Evolutionary conservation across 352 stramenopile species (phyloP).

Genomic region (Phytophthora fragariaefolia): DNA sequence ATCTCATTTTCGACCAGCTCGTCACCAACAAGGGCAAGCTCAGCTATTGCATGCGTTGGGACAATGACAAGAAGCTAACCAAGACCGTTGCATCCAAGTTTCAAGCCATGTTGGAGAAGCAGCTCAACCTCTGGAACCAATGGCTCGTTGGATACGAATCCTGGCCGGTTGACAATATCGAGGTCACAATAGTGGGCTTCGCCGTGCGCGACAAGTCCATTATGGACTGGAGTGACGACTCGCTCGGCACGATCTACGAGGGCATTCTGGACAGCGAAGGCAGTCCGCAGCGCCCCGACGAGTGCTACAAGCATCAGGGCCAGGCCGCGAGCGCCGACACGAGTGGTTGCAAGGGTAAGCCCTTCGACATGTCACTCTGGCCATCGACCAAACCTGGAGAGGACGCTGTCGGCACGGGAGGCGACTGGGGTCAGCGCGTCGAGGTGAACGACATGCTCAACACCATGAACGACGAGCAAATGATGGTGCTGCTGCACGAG

Average conservation of each 20-base stretch:
- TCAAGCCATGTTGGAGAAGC: constrained; percentile 9
- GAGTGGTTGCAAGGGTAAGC: constrained; percentile 24
- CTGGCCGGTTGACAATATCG: constrained; percentile 37
- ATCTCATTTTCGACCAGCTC: constrained; percentile 23
- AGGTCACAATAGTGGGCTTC: constrained; percentile 43
- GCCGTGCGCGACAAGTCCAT: constrained; percentile 41
- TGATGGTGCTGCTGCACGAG: constrained; percentile 48
- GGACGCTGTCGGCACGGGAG: constrained; percentile 34
- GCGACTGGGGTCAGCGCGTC: constrained; percentile 50
- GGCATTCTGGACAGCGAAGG: constrained; percentile 36
- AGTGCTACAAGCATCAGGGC: constrained; percentile 46
- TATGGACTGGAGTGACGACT: constrained; percentile 49
- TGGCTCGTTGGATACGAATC: constrained; percentile 20
- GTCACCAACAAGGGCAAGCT: constrained; percentile 40
- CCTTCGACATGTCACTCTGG: constrained; percentile 54
- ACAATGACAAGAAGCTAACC: constrained; percentile 11
- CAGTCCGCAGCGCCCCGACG: constrained; percentile 39
- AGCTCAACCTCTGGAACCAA: constrained; percentile 17
- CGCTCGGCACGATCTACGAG: constrained; percentile 45
- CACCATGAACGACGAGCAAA: constrained; percentile 32
- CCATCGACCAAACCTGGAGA: constrained; percentile 32
- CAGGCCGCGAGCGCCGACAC: constrained; percentile 31
- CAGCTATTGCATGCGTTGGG: constrained; percentile 20
- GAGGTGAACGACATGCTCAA: constrained; percentile 46
- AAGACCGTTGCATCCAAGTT: constrained; percentile 16